phyloP scores from a whole-genome alignment of 176 grass and related monocot genomes.

The Musa beccarii region DNA sequence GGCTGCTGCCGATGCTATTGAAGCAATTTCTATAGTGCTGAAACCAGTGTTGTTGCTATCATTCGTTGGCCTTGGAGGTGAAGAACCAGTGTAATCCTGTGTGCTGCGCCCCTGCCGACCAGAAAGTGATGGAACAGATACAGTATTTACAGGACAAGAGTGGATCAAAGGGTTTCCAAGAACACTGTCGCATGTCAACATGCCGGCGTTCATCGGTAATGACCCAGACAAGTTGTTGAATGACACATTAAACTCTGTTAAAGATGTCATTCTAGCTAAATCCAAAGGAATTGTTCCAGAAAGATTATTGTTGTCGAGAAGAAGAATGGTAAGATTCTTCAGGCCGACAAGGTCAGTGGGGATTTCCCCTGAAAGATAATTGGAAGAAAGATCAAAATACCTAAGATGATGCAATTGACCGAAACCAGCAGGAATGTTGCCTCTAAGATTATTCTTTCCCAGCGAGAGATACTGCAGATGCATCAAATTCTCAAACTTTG shows the following conservation, averaged over 20 bases:
- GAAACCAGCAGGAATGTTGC: constrained; percentile 1
- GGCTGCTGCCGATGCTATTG: constrained; percentile 9
- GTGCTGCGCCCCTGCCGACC: not conserved
- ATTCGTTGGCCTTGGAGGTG: not conserved
- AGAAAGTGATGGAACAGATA: not conserved
- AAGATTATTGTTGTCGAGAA: constrained; percentile 13
- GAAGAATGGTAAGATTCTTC: constrained; percentile 14
- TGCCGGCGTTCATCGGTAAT: constrained; percentile 5
- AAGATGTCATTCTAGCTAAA: constrained; percentile 9
- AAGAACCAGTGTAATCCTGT: not conserved
- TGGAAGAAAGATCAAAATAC: constrained; percentile 13
- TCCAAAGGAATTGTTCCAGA: constrained; percentile 5
- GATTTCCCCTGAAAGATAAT: constrained; percentile 3
- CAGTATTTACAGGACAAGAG: not conserved
- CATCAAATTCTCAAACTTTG: not conserved
- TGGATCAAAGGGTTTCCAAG: constrained; percentile 11
- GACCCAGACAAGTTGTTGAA: constrained; percentile 17
- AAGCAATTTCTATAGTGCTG: constrained; percentile 7
- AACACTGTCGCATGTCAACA: constrained; percentile 3
- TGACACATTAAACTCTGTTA: constrained; percentile 11
- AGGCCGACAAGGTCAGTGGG: not conserved
- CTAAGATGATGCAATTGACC: not conserved
- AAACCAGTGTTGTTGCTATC: not conserved
- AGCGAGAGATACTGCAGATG: constrained; percentile 4
- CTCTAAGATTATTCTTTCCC: not conserved